Conservation (phyloP, 2,329 filamentous ascomycete species). For the Colletotrichum sp. region DNA sequence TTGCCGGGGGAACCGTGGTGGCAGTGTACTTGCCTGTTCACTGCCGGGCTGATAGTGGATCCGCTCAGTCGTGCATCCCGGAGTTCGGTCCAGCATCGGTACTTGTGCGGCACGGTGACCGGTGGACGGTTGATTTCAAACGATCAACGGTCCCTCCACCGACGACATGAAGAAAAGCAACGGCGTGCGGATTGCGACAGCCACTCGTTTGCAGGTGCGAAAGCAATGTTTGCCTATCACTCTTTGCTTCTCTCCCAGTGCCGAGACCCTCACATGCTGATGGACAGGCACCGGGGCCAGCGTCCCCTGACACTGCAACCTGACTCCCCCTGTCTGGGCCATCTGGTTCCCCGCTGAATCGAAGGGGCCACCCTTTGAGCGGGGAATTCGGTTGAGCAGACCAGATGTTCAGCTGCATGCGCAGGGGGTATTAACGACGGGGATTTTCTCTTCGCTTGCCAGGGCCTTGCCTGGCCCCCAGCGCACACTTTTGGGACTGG, state of each 20-base stretch:
- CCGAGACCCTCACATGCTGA: constrained; percentile 9
- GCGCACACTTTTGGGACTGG: neutral
- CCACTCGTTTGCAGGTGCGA: neutral
- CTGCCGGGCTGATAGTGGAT: neutral
- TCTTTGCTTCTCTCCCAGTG: neutral
- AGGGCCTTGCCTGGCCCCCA: neutral
- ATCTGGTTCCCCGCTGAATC: constrained; percentile 16
- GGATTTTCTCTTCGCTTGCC: constrained; percentile 5
- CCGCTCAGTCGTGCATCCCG: neutral
- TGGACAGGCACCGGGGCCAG: neutral
- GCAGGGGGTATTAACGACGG: constrained; percentile 1
- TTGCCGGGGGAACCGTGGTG: neutral
- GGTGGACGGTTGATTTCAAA: neutral
- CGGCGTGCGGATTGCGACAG: neutral
- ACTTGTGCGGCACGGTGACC: neutral
- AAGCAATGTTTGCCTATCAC: neutral
- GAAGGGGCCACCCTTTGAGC: neutral
- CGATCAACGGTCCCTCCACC: constrained; percentile 5
- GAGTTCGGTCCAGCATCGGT: neutral
- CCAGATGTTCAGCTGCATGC: neutral
- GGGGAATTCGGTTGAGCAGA: neutral
- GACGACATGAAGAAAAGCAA: constrained; percentile 1
- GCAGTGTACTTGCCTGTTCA: constrained; percentile 1
- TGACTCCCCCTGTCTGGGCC: neutral
- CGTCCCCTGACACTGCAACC: constrained; percentile 6